Percentiles rank a stretch among this genome's conserved stretches.
phyloP scores from a whole-genome alignment of 352 stramenopile species.

The Blastocystis sp. region DNA sequence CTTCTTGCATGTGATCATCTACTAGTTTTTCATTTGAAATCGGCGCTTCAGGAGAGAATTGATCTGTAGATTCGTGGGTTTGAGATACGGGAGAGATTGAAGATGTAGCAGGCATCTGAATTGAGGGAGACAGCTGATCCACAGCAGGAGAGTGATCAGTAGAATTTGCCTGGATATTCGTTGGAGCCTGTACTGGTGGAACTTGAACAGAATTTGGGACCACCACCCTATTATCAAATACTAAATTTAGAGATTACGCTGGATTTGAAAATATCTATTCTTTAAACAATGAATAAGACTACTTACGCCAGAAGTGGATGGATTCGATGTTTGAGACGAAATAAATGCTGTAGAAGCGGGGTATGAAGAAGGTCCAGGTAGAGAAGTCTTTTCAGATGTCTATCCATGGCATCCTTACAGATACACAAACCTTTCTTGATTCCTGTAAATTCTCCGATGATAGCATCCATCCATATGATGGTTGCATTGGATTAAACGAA shows the following conservation, averaged over 20 bases:
- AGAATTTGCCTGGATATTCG: background rate
- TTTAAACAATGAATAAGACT: no score
- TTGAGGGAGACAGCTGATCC: no score
- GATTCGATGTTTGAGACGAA: background rate
- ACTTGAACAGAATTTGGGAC: background rate
- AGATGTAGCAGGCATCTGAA: no score
- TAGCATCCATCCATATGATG: constrained; percentile 47
- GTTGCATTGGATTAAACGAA: background rate
- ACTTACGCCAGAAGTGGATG: background rate
- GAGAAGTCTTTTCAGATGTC: background rate
- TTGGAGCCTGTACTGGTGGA: background rate
- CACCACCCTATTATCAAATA: background rate
- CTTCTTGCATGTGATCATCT: background rate
- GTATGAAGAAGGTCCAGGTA: background rate
- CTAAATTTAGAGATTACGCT: no score
- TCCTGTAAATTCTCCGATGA: constrained; percentile 53
- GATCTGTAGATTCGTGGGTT: background rate
- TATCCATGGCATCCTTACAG: background rate
- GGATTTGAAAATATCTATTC: no score
- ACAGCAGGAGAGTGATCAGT: background rate
- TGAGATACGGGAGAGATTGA: background rate
- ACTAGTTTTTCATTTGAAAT: no score
- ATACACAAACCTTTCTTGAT: constrained; percentile 3
- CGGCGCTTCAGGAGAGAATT: no score
- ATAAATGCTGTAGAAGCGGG: background rate